phyloP scores from a whole-genome alignment of 2,329 filamentous ascomycete species.

The Curvularia lunata region DNA sequence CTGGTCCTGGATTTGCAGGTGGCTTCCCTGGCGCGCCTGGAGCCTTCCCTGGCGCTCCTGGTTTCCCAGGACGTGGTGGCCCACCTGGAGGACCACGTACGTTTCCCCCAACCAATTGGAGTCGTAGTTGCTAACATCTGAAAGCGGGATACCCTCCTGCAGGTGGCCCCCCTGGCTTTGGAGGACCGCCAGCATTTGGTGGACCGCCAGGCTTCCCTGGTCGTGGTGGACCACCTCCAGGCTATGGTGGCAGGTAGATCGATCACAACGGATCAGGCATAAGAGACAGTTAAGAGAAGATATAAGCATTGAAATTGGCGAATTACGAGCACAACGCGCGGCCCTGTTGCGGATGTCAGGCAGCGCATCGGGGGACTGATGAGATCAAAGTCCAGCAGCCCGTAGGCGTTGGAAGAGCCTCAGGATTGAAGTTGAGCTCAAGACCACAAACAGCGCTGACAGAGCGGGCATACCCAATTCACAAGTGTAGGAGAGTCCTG shows the following conservation, averaged over 20 bases:
- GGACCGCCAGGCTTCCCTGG: slow-evolving; percentile 32
- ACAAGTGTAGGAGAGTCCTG: slow-evolving; percentile 12
- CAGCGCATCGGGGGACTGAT: slow-evolving; percentile 7
- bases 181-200: slow-evolving; percentile 39
- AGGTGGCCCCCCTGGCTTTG: slow-evolving; percentile 58
- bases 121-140: slow-evolving; percentile 30
- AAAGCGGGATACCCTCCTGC: slow-evolving; percentile 53
- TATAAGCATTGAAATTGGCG: slow-evolving; percentile 8
- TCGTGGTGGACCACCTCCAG: slow-evolving; percentile 38
- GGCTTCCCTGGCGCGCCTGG: slow-evolving; percentile 48
- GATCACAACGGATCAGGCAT: slow-evolving; percentile 5
- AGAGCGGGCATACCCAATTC: slow-evolving; percentile 8
- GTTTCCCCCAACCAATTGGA: slow-evolving; percentile 8
- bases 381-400: slow-evolving; percentile 5
- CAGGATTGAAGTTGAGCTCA: not conserved
- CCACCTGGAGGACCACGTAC: slow-evolving; percentile 50
- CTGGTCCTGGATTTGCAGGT: slow-evolving; percentile 67
- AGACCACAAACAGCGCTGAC: slow-evolving; percentile 4
- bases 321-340: slow-evolving; percentile 5
- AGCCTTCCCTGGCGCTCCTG: slow-evolving; percentile 46
- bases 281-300: slow-evolving; percentile 5
- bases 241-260: slow-evolving; percentile 35
- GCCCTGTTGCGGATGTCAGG: slow-evolving; percentile 5
- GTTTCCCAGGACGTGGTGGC: slow-evolving; percentile 45
- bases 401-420: not conserved